A percentile compares a stretch with the other conserved stretches of the same genome.
These are phyloP conservation scores for Daldinia caldariorum DNA, from an alignment of 495 filamentous ascomycete species.

Conservation along the genomic window DNA sequence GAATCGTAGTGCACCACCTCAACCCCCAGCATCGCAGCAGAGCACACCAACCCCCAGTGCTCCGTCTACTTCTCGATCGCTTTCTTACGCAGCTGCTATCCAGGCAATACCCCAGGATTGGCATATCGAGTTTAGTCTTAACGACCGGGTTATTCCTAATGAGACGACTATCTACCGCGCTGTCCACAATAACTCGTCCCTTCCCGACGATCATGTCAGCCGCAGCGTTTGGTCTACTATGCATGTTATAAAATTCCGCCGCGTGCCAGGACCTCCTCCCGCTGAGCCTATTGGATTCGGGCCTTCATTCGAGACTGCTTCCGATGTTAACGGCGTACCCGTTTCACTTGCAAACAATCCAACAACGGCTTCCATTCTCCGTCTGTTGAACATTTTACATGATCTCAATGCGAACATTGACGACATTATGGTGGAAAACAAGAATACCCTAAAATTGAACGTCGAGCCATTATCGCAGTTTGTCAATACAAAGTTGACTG, in stretches of 20 bases:
- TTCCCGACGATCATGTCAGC: constrained; percentile 71
- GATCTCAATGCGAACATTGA: constrained; percentile 94
- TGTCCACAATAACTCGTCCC: constrained; percentile 76
- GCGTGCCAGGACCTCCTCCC: constrained; percentile 87
- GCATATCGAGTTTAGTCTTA: constrained; percentile 96
- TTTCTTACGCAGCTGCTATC: constrained; percentile 86
- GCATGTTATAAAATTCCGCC: constrained; percentile 91
- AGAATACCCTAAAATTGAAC: constrained; percentile 73
- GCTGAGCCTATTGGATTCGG: constrained; percentile 76
- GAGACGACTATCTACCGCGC: constrained; percentile 98
- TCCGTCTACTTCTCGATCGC: constrained; percentile 61
- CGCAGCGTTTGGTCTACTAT: constrained; percentile 88
- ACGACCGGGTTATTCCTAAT: constrained; percentile 81
- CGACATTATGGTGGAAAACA: constrained; percentile 92
- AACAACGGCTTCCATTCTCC: constrained; percentile 85
- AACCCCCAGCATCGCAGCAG: constrained; percentile 56
- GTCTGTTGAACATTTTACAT: constrained; percentile 89
- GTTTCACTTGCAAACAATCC: constrained; percentile 85
- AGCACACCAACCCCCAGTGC: constrained; percentile 60
- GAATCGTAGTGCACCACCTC: constrained; percentile 60
- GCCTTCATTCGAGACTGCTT: constrained; percentile 57
- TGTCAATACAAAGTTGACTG: constrained; percentile 98
- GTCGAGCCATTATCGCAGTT: constrained; percentile 91
- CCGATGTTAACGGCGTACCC: constrained; percentile 66
- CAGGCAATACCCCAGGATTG: constrained; percentile 87